These are phyloP conservation scores for Paecilomyces variotii DNA, from an alignment of 2,329 filamentous ascomycete genomes.

Conservation along the genomic window DNA sequence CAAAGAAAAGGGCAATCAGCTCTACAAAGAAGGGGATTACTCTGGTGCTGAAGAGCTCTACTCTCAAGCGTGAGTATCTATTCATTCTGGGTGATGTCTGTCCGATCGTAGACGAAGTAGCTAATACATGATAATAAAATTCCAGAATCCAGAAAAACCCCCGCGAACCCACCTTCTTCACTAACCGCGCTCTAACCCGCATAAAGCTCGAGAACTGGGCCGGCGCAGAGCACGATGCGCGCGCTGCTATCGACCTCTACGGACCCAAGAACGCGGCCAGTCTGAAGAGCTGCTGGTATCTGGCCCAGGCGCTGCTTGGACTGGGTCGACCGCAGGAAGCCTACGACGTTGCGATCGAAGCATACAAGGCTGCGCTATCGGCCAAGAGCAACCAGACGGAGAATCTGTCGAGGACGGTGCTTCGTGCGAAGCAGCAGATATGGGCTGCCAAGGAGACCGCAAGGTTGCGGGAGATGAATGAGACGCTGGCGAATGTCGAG, in stretches of 20 bases:
- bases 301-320: conserved; percentile 74
- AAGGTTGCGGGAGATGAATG: conserved; percentile 38
- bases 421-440: conserved; percentile 73
- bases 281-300: conserved; percentile 78
- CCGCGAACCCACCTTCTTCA: conserved; percentile 70
- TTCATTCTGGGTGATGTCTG: background rate
- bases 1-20: conserved; percentile 38
- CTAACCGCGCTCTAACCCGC: conserved; percentile 79
- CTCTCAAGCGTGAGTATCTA: conserved; percentile 35
- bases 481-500: conserved; percentile 33
- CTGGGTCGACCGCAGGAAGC: conserved; percentile 67
- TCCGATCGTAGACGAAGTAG: background rate
- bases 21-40: conserved; percentile 39
- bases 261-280: conserved; percentile 42
- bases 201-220: conserved; percentile 67
- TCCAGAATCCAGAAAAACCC: conserved; percentile 67
- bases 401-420: conserved; percentile 63
- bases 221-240: conserved; percentile 68
- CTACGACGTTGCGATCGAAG: conserved; percentile 58
- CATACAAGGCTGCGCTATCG: conserved; percentile 62
- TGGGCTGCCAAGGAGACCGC: conserved; percentile 66
- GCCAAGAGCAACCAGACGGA: conserved; percentile 59
- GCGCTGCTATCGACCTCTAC: conserved; percentile 62
- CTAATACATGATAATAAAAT: background rate
- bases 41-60: conserved; percentile 39